These are phyloP conservation scores for Sporothrix humicola DNA, from an alignment of 2,329 filamentous ascomycete species.

Conservation along the genomic window DNA sequence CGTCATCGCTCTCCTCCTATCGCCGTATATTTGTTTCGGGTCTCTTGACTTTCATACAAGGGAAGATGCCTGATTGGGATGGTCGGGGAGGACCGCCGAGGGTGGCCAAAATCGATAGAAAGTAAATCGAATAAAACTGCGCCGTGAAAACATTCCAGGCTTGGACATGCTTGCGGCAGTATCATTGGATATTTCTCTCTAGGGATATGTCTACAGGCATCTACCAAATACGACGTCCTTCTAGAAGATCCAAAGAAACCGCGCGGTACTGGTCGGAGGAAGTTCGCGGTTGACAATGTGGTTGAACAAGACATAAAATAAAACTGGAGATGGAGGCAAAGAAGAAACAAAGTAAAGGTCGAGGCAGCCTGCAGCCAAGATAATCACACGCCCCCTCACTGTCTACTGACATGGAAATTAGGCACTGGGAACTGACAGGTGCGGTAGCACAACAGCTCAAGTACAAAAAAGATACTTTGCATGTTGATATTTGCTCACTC, in stretches of 20 bases:
- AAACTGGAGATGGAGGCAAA: not conserved
- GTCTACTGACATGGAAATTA: not conserved
- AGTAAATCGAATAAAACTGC: not conserved
- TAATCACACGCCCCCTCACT: not conserved
- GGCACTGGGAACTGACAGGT: not conserved
- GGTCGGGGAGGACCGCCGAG: not conserved
- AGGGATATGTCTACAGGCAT: not conserved
- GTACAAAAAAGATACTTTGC: not conserved
- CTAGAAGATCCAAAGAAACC: not conserved
- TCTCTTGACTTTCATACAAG: not conserved
- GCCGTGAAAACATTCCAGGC: not conserved
- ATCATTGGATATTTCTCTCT: not conserved
- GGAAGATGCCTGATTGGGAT: not conserved
- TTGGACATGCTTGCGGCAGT: not conserved
- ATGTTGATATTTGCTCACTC: no score
- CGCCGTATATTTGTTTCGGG: not conserved
- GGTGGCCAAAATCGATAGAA: not conserved
- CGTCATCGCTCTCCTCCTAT: not conserved
- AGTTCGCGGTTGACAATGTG: not conserved
- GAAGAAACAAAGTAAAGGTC: not conserved
- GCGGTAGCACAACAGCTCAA: not conserved
- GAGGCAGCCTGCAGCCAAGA: not conserved
- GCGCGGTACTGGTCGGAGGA: not conserved
- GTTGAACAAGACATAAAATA: not conserved
- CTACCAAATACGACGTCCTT: not conserved